Percentiles rank a stretch among this genome's conserved stretches.
phyloP scores from a whole-genome alignment of 2,329 filamentous ascomycete species.

The Laburnicola sp. region DNA sequence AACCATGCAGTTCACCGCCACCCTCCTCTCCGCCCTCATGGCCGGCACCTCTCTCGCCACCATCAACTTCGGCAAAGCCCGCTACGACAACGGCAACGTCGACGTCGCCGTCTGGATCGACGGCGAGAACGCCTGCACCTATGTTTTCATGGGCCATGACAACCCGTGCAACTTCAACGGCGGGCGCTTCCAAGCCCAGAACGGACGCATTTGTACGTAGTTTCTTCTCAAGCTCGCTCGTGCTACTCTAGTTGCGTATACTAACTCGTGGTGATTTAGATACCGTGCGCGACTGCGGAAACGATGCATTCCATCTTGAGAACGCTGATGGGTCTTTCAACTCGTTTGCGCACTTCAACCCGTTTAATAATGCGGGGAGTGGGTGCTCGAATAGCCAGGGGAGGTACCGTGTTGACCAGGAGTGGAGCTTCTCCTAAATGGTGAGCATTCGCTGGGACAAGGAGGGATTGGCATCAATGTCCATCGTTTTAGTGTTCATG shows the following conservation, averaged over 20 bases:
- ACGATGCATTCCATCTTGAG: neutral
- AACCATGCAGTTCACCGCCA: constrained; percentile 1
- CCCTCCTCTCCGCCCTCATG: neutral
- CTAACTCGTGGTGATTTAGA: neutral
- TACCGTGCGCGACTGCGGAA: neutral
- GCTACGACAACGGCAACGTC: neutral
- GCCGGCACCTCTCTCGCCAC: neutral
- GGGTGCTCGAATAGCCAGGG: neutral
- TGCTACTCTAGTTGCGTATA: no score
- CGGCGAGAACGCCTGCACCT: constrained; percentile 1
- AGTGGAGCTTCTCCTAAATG: neutral
- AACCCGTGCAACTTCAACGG: constrained; percentile 1
- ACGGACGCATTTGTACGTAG: neutral
- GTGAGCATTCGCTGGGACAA: neutral
- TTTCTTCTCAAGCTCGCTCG: neutral
- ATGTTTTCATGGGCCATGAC: neutral
- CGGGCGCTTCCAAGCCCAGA: neutral
- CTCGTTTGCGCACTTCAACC: neutral
- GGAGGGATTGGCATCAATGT: no score
- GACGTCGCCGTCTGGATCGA: neutral
- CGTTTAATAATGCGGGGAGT: neutral
- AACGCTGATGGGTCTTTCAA: neutral
- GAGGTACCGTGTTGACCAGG: neutral
- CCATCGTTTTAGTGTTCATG: no score
- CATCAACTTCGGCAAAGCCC: constrained; percentile 2